phyloP scores from a whole-genome alignment of 495 filamentous ascomycete genomes.

The Tuber borchii region DNA sequence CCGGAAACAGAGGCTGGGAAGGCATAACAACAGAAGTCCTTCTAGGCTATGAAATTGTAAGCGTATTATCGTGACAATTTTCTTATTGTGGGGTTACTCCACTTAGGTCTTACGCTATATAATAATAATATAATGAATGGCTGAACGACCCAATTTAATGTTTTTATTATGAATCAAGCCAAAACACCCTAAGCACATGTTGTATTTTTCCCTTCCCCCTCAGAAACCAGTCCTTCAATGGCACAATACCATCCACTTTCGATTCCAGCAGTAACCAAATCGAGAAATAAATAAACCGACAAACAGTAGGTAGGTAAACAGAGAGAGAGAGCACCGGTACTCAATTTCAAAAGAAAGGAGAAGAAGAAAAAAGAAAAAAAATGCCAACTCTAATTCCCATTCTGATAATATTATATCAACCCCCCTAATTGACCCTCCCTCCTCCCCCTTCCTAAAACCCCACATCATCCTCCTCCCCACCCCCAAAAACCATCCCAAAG shows the following conservation, averaged over 20 bases:
- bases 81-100: neutral
- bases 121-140: neutral
- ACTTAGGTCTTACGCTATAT: neutral
- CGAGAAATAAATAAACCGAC: neutral
- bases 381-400: neutral
- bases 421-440: neutral
- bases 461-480: constrained; percentile 63
- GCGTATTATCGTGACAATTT: constrained; percentile 39
- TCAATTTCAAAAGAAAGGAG: neutral
- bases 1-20: constrained; percentile 92
- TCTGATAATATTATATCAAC: neutral
- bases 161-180: neutral
- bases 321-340: neutral
- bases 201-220: neutral
- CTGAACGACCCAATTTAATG: neutral
- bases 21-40: constrained; percentile 85
- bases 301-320: neutral
- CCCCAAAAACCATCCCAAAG: constrained; percentile 92
- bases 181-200: neutral
- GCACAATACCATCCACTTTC: neutral
- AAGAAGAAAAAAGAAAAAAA: neutral
- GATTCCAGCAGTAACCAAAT: neutral
- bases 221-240: neutral
- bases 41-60: constrained; percentile 85
- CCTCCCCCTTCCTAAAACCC: neutral